Evolutionary conservation across 768 basidiomycete genomes (phyloP).

Genomic region (Russula foetens): DNA sequence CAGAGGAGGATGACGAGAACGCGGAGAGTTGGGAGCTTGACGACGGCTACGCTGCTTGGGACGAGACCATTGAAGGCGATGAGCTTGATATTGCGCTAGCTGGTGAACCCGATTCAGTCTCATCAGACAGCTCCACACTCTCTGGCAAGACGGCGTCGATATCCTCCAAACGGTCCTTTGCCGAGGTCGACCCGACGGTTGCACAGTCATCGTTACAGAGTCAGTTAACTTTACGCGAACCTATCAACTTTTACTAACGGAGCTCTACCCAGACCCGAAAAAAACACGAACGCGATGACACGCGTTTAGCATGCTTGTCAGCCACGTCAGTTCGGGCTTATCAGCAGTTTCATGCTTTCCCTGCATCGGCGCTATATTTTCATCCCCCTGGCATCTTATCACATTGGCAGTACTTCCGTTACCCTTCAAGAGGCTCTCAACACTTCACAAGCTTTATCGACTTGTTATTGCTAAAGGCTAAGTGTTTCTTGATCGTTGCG

Average conservation of each 20-base stretch:
- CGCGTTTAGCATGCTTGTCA: background rate
- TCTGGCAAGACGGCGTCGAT: conserved; percentile 7
- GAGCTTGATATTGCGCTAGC: conserved; percentile 1
- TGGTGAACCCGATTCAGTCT: conserved; percentile 9
- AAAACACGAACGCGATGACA: conserved; percentile 13
- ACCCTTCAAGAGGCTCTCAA: background rate
- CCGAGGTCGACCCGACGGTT: background rate
- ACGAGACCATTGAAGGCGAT: conserved; percentile 4
- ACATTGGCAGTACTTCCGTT: background rate
- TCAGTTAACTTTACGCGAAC: background rate
- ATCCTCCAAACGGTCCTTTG: conserved; percentile 11
- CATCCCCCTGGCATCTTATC: background rate
- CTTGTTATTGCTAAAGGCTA: conserved; percentile 12
- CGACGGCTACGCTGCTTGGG: conserved; percentile 10
- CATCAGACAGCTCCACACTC: conserved; percentile 11
- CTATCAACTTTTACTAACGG: background rate
- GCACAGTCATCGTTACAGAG: conserved; percentile 6
- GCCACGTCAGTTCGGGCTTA: background rate
- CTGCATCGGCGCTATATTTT: background rate
- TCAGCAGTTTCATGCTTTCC: background rate
- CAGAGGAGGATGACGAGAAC: conserved; percentile 7
- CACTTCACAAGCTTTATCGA: background rate
- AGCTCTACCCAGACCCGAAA: background rate
- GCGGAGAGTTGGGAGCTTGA: conserved; percentile 16
- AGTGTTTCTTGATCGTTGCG: conserved; percentile 9